These are phyloP conservation scores for Rhizopus microsporus DNA, from an alignment of 371 early-diverging fungal genomes.

Conservation along the genomic window DNA sequence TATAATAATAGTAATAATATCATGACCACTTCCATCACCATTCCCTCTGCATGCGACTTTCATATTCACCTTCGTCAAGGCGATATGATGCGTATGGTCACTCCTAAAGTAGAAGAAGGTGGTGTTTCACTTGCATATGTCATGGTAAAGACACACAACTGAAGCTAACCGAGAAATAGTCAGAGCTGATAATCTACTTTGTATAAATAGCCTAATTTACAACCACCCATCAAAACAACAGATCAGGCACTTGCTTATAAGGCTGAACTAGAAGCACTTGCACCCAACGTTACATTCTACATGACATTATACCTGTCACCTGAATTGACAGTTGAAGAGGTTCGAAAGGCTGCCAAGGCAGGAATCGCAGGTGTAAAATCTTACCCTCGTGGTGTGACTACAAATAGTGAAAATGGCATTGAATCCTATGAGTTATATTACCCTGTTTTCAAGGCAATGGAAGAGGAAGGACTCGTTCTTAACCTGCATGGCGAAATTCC, in stretches of 20 bases:
- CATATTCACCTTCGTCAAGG: constrained; percentile 95
- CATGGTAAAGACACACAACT: constrained; percentile 68
- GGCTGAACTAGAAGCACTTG: constrained; percentile 74
- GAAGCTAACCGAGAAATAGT: background rate
- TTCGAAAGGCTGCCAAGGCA: constrained; percentile 80
- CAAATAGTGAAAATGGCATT: constrained; percentile 95
- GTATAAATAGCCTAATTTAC: constrained; percentile 80
- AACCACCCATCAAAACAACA: constrained; percentile 87
- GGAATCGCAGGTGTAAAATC: constrained; percentile 96
- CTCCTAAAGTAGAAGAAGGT: constrained; percentile 77
- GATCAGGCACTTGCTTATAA: constrained; percentile 88
- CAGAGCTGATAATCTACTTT: background rate
- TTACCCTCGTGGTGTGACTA: constrained; percentile 97
- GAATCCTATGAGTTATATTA: constrained; percentile 89
- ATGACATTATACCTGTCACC: constrained; percentile 94
- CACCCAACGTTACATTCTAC: constrained; percentile 84
- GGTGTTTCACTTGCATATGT: constrained; percentile 91
- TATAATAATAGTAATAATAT: background rate
- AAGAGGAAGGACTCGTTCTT: constrained; percentile 89
- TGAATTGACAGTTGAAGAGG: constrained; percentile 88
- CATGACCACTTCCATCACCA: constrained; percentile 36
- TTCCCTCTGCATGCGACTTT: constrained; percentile 87
- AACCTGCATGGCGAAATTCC: constrained; percentile 97
- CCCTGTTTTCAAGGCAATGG: constrained; percentile 93
- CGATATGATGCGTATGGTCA: constrained; percentile 88